phyloP scores from a whole-genome alignment of 257 asterid genomes.

The Nicotiana sylvestris region DNA sequence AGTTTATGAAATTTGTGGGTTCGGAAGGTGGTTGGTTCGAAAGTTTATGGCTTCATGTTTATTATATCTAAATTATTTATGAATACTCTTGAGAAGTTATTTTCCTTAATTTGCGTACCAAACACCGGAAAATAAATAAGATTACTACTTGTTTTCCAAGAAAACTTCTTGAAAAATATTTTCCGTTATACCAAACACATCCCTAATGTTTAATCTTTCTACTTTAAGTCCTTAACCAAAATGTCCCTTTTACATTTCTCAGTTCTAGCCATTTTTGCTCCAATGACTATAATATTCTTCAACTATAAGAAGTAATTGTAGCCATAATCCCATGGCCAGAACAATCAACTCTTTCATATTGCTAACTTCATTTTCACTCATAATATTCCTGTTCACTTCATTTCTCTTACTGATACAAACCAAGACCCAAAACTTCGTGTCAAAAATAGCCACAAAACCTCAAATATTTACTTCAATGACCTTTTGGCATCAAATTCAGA shows the following conservation, averaged over 20 bases:
- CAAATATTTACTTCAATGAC: not conserved
- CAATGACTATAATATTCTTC: not conserved
- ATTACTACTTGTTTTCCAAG: too few relatives aligned
- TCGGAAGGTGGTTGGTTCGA: too few relatives aligned
- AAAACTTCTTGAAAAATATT: too few relatives aligned
- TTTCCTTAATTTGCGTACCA: too few relatives aligned
- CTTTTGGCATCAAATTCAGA: not conserved
- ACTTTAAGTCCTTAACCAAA: not conserved
- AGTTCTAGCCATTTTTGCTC: not conserved
- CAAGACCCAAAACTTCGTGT: not conserved
- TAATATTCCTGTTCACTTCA: not conserved
- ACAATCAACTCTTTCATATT: not conserved
- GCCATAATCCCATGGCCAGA: slow-evolving; percentile 1
- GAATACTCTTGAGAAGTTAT: too few relatives aligned
- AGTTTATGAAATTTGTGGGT: too few relatives aligned
- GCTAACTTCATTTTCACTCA: not conserved
- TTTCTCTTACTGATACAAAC: not conserved
- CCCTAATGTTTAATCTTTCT: too few relatives aligned
- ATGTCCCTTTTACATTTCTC: not conserved
- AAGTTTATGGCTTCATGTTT: too few relatives aligned
- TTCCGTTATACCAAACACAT: too few relatives aligned
- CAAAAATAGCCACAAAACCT: not conserved
- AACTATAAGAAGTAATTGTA: not conserved
- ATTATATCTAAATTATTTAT: too few relatives aligned
- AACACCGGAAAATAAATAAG: too few relatives aligned